phyloP scores from a whole-genome alignment of 768 basidiomycete genomes.

The Boletellus ananiceps region DNA sequence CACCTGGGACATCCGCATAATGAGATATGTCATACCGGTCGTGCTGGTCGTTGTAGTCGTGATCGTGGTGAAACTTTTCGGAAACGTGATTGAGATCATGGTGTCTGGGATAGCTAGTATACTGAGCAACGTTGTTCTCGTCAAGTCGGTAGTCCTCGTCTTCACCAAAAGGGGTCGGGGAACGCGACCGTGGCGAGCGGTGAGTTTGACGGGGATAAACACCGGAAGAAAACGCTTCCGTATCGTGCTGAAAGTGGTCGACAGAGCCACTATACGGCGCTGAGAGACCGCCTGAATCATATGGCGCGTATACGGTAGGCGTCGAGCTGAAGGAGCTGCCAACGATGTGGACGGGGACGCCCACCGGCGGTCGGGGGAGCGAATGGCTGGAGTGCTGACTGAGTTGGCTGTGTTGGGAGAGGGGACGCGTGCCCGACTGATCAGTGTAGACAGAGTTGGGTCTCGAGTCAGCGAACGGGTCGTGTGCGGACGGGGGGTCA shows the following conservation, averaged over 20 bases:
- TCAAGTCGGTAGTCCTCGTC: slow-evolving; percentile 67
- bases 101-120: slow-evolving; percentile 39
- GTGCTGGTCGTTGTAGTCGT: slow-evolving; percentile 19
- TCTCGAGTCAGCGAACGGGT: slow-evolving; percentile 29
- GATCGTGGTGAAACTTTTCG: slow-evolving; percentile 21
- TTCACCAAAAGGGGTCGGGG: slow-evolving; percentile 69
- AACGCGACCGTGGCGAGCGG: slow-evolving; percentile 59
- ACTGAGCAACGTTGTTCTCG: slow-evolving; percentile 52
- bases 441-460: slow-evolving; percentile 24
- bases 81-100: slow-evolving; percentile 10
- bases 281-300: slow-evolving; percentile 26
- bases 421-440: slow-evolving; percentile 24
- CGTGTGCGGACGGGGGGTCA: slow-evolving; percentile 28
- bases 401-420: slow-evolving; percentile 37
- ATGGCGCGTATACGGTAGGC: slow-evolving; percentile 4
- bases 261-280: slow-evolving; percentile 33
- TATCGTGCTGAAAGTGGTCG: slow-evolving; percentile 61
- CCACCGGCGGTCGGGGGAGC: slow-evolving; percentile 22
- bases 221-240: slow-evolving; percentile 68
- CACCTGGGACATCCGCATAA: slow-evolving; percentile 24
- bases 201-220: slow-evolving; percentile 46
- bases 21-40: slow-evolving; percentile 32
- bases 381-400: slow-evolving; percentile 32
- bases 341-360: slow-evolving; percentile 10
- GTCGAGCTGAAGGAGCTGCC: slow-evolving; percentile 25